Evolutionary conservation across 116 monocot genomes (phyloP), one percentile per base, ranked within the genome.

Genomic region (Trichopus zeylanicus): DNA sequence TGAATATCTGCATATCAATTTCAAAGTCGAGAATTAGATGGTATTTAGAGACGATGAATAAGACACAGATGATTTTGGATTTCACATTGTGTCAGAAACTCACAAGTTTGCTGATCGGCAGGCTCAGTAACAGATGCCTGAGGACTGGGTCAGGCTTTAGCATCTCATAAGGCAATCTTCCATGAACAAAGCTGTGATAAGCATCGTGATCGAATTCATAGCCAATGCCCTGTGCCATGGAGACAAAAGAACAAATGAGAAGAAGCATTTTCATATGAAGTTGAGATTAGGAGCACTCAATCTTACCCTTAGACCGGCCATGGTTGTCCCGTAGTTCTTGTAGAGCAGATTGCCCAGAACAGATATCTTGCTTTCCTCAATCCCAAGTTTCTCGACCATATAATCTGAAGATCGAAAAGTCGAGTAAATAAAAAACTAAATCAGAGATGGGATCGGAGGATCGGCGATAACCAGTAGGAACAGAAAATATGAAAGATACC

Each of bases 301-400:
- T n/a, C n/a, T n/a, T 59, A 85, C 85, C 80, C 74, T 73, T 32
- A 85, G 62, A 31, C 93, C 93, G 28, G 93, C 88, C 93, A 93
- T 85, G 20, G 93, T 93, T n/a, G 93, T 93, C 19, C 93, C 93
- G 65, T 93, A 93, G 62, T 84, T 77, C 60, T 79, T 79, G 72
- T 93, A 93, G 16, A 88, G 72, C 20, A 78, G 22, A 76, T 68
- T 71, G 61, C 85, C 67, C 20, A 93, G 27, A 5, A 60, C 51
- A 3, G 62, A 3, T 1, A 93, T 69, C 72, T 88, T 75, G 71
- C 63, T 79, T 48, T 71, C 66, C 13, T 84, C 85, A 51, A 93
- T 84, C n/a, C 82, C 85, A 51, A 93, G 88, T 58, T 78, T 79
- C 70, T 85, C 79, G 21, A 71, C 52, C 93, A 93, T 77, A 49